phyloP scores from a whole-genome alignment of 768 basidiomycete species.

The Auriscalpium vulgare region DNA sequence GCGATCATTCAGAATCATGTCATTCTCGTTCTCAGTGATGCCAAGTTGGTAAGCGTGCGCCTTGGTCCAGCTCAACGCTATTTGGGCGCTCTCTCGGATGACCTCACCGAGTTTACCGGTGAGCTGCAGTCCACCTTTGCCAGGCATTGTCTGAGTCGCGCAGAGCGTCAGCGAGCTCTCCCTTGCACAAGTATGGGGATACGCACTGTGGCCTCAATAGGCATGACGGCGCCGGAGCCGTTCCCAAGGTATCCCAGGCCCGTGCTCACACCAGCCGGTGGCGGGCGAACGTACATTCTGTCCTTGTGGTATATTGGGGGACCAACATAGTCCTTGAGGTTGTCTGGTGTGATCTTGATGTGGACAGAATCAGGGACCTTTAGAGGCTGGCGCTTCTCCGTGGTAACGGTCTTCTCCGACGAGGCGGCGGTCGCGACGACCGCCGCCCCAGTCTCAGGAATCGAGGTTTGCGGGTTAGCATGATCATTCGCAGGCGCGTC shows the following conservation, averaged over 20 bases:
- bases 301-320: slow-evolving; percentile 95
- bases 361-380: slow-evolving; percentile 71
- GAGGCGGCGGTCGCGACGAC: slow-evolving; percentile 15
- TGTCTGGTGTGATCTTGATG: slow-evolving; percentile 76
- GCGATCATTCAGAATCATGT: slow-evolving; percentile 75
- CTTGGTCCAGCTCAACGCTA: slow-evolving; percentile 90
- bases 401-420: slow-evolving; percentile 51
- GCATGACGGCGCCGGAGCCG: slow-evolving; percentile 95
- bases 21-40: slow-evolving; percentile 62
- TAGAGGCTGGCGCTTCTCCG: slow-evolving; percentile 71
- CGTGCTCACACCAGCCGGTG: slow-evolving; percentile 90
- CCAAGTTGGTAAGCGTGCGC: slow-evolving; percentile 84
- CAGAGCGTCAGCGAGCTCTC: not conserved
- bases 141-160: slow-evolving; percentile 79
- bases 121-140: slow-evolving; percentile 84
- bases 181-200: not conserved
- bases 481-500: slow-evolving; percentile 35
- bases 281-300: slow-evolving; percentile 70
- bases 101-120: slow-evolving; percentile 99
- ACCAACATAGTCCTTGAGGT: slow-evolving; percentile 93
- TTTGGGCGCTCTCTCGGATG: slow-evolving; percentile 93
- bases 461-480: slow-evolving; percentile 14
- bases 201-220: slow-evolving; percentile 86
- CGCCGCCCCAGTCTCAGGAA: slow-evolving; percentile 19
- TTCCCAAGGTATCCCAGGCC: slow-evolving; percentile 95